phyloP scores from a whole-genome alignment of 148 eudicot genomes.

The Silene latifolia region DNA sequence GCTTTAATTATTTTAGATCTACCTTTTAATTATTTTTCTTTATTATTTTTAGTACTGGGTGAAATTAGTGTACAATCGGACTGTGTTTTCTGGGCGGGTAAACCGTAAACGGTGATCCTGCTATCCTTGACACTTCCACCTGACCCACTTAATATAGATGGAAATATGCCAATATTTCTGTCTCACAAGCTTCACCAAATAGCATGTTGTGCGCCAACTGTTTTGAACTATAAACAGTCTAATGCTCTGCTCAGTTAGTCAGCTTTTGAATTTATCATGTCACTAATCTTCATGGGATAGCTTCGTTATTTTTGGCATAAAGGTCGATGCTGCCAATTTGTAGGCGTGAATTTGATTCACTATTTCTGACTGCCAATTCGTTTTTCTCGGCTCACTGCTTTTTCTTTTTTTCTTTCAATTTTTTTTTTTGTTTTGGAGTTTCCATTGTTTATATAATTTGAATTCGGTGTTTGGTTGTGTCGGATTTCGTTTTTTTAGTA shows the following conservation, averaged over 20 bases:
- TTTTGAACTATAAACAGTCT: conserved; percentile 1
- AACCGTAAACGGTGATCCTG: conserved; percentile 41
- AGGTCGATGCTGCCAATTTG: conserved; percentile 90
- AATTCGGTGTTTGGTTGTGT: no score
- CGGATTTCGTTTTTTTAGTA: no score
- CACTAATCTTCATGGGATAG: neutral
- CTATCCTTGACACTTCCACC: conserved; percentile 33
- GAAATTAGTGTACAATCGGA: conserved; percentile 15
- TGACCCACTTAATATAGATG: conserved; percentile 27
- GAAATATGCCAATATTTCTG: conserved; percentile 15
- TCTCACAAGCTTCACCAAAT: conserved; percentile 17
- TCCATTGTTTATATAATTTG: no score
- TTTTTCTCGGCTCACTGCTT: no score
- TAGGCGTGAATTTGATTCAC: conserved; percentile 54
- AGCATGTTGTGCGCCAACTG: neutral
- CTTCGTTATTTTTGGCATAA: conserved; percentile 36
- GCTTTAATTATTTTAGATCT: no score
- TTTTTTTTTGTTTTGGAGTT: no score
- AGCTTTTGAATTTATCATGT: conserved; percentile 13
- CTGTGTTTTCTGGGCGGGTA: conserved; percentile 52
- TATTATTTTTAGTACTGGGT: no score
- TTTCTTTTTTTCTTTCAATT: no score
- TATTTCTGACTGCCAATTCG: conserved; percentile 67
- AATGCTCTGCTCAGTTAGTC: conserved; percentile 10
- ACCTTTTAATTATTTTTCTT: no score